A percentile compares a stretch with the other conserved stretches of the same genome.
phyloP scores from a whole-genome alignment of 2,329 filamentous ascomycete genomes.

The Fusarium avenaceum region DNA sequence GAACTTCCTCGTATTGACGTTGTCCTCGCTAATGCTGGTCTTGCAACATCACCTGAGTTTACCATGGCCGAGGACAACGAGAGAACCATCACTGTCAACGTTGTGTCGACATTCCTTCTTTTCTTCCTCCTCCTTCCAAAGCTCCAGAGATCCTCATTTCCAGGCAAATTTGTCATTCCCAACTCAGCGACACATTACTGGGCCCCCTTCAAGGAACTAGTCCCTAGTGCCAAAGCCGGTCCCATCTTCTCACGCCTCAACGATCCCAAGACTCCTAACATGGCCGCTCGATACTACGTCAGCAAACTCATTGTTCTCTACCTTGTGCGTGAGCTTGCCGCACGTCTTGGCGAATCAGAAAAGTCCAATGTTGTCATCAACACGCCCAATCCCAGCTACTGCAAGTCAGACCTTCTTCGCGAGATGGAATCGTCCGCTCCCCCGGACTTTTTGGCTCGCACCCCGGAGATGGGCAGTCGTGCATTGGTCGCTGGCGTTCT shows the following conservation, averaged over 20 bases:
- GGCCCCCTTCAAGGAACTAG: slow-evolving; percentile 45
- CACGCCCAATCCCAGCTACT: slow-evolving; percentile 58
- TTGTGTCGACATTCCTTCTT: slow-evolving; percentile 44
- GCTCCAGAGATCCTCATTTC: slow-evolving; percentile 41
- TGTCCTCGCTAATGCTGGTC: slow-evolving; percentile 59
- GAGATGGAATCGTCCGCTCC: not conserved
- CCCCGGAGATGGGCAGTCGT: slow-evolving; percentile 60
- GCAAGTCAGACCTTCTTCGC: slow-evolving; percentile 53
- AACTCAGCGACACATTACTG: slow-evolving; percentile 47
- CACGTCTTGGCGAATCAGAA: not conserved
- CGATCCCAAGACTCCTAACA: slow-evolving; percentile 46
- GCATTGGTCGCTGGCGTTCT: slow-evolving; percentile 50
- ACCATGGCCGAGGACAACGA: slow-evolving; percentile 61
- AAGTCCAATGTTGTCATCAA: slow-evolving; percentile 52
- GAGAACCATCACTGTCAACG: slow-evolving; percentile 57
- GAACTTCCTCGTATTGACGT: slow-evolving; percentile 59
- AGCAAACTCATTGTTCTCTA: slow-evolving; percentile 53
- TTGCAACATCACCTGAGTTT: slow-evolving; percentile 56
- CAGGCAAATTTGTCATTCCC: slow-evolving; percentile 39
- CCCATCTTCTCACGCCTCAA: slow-evolving; percentile 52
- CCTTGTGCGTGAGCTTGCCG: slow-evolving; percentile 50
- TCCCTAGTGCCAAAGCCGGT: slow-evolving; percentile 4
- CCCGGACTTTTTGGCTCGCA: slow-evolving; percentile 55
- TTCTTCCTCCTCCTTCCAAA: slow-evolving; percentile 43
- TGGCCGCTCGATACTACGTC: slow-evolving; percentile 51